Percentiles rank a stretch among this genome's conserved stretches.
Evolutionary conservation across 768 basidiomycete species (phyloP).

Genomic region (Omphalotus guepiniiformis): DNA sequence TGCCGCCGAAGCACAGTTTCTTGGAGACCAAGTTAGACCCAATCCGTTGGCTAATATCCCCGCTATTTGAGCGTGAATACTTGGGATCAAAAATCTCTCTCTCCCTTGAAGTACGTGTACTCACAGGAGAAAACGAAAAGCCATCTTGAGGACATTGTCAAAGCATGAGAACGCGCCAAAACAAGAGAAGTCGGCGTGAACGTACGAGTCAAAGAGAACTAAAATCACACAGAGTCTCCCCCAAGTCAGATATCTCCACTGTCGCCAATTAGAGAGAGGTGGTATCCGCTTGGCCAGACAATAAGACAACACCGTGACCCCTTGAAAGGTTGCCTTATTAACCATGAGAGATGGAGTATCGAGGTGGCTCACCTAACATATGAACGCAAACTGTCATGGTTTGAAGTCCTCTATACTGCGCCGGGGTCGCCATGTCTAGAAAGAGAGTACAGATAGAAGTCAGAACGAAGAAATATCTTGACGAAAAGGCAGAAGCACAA

Average conservation of each 20-base stretch:
- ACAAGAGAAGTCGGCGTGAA: background rate
- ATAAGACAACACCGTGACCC: conserved; percentile 4
- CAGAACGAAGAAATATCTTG: background rate
- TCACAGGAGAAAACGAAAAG: conserved; percentile 7
- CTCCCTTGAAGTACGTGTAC: background rate
- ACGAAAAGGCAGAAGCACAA: background rate
- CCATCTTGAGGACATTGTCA: background rate
- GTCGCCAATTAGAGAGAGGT: background rate
- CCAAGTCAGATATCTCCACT: conserved; percentile 9
- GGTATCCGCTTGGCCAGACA: conserved; percentile 6
- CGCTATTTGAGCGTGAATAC: background rate
- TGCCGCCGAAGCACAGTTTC: background rate
- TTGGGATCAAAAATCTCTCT: background rate
- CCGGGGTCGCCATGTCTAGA: background rate
- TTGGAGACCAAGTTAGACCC: background rate
- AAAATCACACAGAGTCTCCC: conserved; percentile 6
- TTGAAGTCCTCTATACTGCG: background rate
- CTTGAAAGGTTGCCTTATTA: background rate
- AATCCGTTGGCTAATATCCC: conserved; percentile 3
- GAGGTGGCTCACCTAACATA: background rate
- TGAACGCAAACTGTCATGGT: conserved; percentile 2
- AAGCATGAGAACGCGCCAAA: background rate
- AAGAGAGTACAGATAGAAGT: too few relatives aligned
- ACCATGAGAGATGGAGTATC: background rate
- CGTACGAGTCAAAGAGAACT: conserved; percentile 7